These are phyloP conservation scores for Eimeria falciformis DNA, from an alignment of 169 alveolate species.

Conservation along the genomic window DNA sequence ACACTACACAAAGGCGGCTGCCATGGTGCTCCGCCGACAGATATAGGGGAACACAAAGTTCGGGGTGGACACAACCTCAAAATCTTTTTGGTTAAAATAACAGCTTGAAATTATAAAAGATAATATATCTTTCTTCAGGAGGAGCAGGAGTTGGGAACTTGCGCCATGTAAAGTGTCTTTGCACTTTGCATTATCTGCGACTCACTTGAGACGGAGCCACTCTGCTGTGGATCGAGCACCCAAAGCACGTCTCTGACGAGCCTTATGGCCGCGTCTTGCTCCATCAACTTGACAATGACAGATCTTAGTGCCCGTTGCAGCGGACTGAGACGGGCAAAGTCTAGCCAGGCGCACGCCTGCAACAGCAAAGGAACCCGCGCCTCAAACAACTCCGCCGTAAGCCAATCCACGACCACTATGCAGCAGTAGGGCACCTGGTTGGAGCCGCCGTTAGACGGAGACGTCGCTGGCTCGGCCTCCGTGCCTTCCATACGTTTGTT, in stretches of 20 bases:
- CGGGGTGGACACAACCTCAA: too few species aligned
- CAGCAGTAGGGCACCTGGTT: background rate
- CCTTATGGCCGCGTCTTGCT: constrained; percentile 50
- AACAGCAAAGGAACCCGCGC: constrained; percentile 65
- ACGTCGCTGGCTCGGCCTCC: background rate
- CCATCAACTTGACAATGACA: constrained; percentile 72
- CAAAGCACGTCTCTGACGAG: constrained; percentile 68
- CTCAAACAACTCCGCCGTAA: constrained; percentile 59
- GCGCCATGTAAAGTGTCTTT: too few species aligned
- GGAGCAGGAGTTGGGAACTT: too few species aligned
- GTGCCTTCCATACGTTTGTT: background rate
- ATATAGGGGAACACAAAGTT: too few species aligned
- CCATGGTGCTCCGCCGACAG: too few species aligned
- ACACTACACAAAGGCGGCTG: too few species aligned
- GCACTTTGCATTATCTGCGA: too few species aligned
- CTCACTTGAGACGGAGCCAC: constrained; percentile 67
- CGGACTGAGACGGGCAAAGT: constrained; percentile 67
- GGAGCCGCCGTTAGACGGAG: background rate
- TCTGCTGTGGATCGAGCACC: constrained; percentile 69
- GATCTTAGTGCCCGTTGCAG: constrained; percentile 75
- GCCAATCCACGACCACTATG: constrained; percentile 54
- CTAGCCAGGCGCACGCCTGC: constrained; percentile 68
- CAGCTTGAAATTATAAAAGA: too few species aligned
- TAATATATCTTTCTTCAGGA: too few species aligned
- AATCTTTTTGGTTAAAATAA: too few species aligned